Evolutionary conservation across 148 eudicot species (phyloP), one percentile per base, ranked within the genome.

Genomic region (Rhododendron ovatum): DNA sequence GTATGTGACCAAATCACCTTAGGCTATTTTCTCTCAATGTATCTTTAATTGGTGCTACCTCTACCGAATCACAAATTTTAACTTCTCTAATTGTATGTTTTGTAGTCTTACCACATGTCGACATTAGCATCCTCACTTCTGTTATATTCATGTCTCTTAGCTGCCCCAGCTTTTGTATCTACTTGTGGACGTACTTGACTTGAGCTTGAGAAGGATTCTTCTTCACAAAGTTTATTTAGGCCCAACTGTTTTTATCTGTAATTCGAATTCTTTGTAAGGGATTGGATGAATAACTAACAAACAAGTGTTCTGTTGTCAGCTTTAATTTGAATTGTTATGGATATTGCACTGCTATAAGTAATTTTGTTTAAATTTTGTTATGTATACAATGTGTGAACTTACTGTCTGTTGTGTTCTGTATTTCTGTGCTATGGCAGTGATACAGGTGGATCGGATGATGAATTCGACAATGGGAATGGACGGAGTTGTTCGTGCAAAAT

Each of bases 401-500:
- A 55, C 37, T 15, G 28, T 35, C 83, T 17, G 47, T 18, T 18
- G 3, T 18, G 67, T 41, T 14, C 35, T 69, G 35, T 55, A 18
- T 18, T 55, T 55, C 22, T 55, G 61, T 86, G 47, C 37, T 84
- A 81, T 80, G 87, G 94, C 92, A 92, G 94, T 87, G 94, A 92
- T n/a, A 86, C 86, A 76, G 95, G 93, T 28, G 95, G 85, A 30
- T 93, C 95, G 47, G 98, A 96, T 47, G 91, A 93, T 53, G 96
- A 94, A 87, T 93, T 87, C 85, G 92, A 86, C 78, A 84, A 85
- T 78, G 91, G 91, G 65, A 87, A 86, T 74, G 92, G 89, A 79
- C 93, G 90, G 90, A 87, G 93, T 59, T 96, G 98, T 87, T 90
- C 95, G 10, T 94, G 98, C 93, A 92, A 84, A 85, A 93, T 96